phyloP scores from a whole-genome alignment of 176 grass and related monocot species.

The Elymus sibiricus region DNA sequence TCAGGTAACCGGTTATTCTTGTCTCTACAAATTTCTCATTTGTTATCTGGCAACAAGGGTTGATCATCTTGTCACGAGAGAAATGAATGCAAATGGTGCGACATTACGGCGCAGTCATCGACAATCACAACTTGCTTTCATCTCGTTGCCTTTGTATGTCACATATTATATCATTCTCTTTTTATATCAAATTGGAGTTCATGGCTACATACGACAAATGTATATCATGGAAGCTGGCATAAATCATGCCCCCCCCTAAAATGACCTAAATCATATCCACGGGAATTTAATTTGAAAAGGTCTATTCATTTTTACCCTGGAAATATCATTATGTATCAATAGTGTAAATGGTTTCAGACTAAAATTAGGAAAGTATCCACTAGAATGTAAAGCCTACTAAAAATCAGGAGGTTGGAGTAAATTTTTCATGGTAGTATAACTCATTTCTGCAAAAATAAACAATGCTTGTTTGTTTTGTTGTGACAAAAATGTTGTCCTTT shows the following conservation, averaged over 20 bases:
- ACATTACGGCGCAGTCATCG: not conserved
- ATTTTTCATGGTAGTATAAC: not conserved
- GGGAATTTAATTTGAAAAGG: not conserved
- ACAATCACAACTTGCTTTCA: not conserved
- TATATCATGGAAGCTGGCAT: not conserved
- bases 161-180: not conserved
- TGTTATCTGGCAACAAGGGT: not conserved
- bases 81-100: not conserved
- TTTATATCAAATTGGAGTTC: not conserved
- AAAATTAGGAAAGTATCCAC: not conserved
- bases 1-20: not conserved
- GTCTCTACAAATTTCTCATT: not conserved
- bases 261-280: not conserved
- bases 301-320: not conserved
- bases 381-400: not conserved
- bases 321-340: not conserved
- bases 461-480: conserved; percentile 1
- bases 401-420: not conserved
- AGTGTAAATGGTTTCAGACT: not conserved
- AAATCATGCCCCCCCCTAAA: not conserved
- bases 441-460: not conserved
- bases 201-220: not conserved
- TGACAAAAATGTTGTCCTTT: not conserved
- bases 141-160: not conserved
- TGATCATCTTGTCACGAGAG: not conserved